Percentiles rank a stretch among this genome's conserved stretches.
phyloP scores from a whole-genome alignment of 495 filamentous ascomycete species.

The Polyplosphaeria fusca region DNA sequence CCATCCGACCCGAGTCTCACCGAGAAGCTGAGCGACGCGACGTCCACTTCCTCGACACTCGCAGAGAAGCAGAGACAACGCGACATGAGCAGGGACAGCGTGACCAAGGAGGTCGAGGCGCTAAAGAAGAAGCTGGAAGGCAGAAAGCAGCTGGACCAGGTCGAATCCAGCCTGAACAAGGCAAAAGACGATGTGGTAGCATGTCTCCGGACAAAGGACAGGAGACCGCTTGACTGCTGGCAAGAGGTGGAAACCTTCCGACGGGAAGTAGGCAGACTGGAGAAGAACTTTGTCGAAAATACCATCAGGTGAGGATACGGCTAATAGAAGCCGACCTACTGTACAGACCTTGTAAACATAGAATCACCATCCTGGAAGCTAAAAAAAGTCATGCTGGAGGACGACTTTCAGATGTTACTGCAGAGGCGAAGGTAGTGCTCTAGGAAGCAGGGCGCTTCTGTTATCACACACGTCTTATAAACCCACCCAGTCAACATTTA shows the following conservation, averaged over 20 bases:
- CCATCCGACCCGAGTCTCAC: slow-evolving; percentile 38
- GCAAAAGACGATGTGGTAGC: slow-evolving; percentile 74
- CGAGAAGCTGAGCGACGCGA: slow-evolving; percentile 45
- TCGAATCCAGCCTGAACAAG: slow-evolving; percentile 64
- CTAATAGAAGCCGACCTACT: no score
- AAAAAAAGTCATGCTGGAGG: no score
- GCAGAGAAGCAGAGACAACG: slow-evolving; percentile 41
- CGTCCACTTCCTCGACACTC: slow-evolving; percentile 49
- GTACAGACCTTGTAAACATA: no score
- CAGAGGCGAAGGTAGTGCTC: no score
- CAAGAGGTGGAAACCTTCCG: slow-evolving; percentile 88
- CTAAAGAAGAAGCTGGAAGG: slow-evolving; percentile 70
- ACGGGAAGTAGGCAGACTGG: slow-evolving; percentile 76
- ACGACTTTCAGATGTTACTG: no score
- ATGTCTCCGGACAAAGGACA: slow-evolving; percentile 81
- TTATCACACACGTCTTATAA: no score
- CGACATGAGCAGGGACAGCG: slow-evolving; percentile 51
- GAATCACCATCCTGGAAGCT: no score
- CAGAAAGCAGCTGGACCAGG: slow-evolving; percentile 65
- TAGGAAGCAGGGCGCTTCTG: no score
- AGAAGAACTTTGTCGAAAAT: slow-evolving; percentile 82
- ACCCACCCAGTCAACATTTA: no score
- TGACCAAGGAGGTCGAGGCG: slow-evolving; percentile 67
- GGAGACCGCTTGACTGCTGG: slow-evolving; percentile 93
- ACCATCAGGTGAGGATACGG: slow-evolving; percentile 50